Conservation (phyloP, 805 yeast genomes). For the Danielozyma ontarioensis region DNA sequence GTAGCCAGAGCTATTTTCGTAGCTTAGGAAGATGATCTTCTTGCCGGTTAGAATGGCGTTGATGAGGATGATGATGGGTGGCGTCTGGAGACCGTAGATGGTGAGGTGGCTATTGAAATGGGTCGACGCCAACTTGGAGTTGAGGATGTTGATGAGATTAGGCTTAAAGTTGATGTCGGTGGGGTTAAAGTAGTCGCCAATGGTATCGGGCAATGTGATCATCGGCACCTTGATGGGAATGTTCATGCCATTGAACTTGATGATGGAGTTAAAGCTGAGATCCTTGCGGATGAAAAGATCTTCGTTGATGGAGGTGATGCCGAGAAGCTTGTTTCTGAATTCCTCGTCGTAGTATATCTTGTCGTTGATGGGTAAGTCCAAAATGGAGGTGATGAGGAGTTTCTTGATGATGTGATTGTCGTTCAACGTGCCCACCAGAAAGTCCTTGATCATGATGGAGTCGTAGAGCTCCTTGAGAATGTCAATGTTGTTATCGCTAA, state of each 20-base stretch:
- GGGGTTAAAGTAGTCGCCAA: constrained; percentile 42
- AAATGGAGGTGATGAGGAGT: constrained; percentile 35
- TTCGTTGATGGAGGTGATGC: constrained; percentile 19
- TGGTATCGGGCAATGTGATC: constrained; percentile 34
- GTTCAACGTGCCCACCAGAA: constrained; percentile 6
- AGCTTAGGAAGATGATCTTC: constrained; percentile 32
- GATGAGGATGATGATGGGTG: constrained; percentile 34
- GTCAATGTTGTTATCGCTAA: constrained; percentile 15
- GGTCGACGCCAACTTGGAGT: constrained; percentile 28
- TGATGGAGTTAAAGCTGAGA: constrained; percentile 35
- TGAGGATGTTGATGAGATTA: constrained; percentile 28
- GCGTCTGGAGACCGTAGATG: constrained; percentile 50
- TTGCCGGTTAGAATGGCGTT: constrained; percentile 36
- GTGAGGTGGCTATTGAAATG: constrained; percentile 44
- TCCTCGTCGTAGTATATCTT: constrained; percentile 35
- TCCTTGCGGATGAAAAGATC: constrained; percentile 40
- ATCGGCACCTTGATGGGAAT: constrained; percentile 43
- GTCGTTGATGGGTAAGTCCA: constrained; percentile 39
- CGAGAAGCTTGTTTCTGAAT: constrained; percentile 32
- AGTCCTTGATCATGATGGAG: constrained; percentile 27
- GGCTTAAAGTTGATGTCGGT: constrained; percentile 40
- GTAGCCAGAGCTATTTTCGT: constrained; percentile 38
- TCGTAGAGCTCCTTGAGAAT: constrained; percentile 24
- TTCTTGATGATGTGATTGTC: constrained; percentile 25
- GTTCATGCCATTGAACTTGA: constrained; percentile 35